Evolutionary conservation across 768 basidiomycete genomes (phyloP), one percentile per base, ranked within the genome.

Genomic region (Kwoniella sp.): DNA sequence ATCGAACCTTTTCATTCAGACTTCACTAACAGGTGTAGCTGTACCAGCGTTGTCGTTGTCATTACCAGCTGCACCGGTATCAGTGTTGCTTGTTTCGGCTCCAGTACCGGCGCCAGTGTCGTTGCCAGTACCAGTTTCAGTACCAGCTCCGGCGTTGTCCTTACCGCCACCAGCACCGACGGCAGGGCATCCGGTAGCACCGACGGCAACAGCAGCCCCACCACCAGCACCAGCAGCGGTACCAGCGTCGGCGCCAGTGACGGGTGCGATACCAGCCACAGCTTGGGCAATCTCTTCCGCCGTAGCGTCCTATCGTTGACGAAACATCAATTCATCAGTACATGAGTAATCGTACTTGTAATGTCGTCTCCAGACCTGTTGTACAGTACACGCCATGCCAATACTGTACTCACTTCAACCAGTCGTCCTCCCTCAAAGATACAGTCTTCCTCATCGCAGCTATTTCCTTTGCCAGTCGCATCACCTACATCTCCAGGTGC

Each of bases 391-490:
- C 36, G 54, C 8, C 5, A 40, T 6, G 21, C 26, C 2, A 36
- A 12, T 33, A 58, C 22, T 29, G n/a, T n/a, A 54, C 36, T 33
- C 17, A 60, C 61, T 24, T 65, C 40, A 1, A 71, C 65, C 22
- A 68, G 77, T 24, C 87, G 82, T 73, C 86, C 86, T 77, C 86
- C 83, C 2, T 86, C 84, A 81, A 86, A 83, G 69, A 88, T 88
- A 78, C 87, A 89, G 70, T 88, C 87, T 49, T 68, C 56, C 17
- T 68, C 69, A 55, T 87, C 83, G 66, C 86, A 87, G 17, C 83
- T 82, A 72, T 86, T 85, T 12, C 86, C 86, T 68, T 82, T 83
- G 27, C 69, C 85, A 4, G 86, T 87, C 19, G 79, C 36, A 73
- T 88, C 87, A 66, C 80, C 80, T 29, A 83, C 68, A 37, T 82